These are phyloP conservation scores for Arabidopsis thaliana DNA, from an alignment of 345 rosid genomes.

Conservation along the genomic window DNA sequence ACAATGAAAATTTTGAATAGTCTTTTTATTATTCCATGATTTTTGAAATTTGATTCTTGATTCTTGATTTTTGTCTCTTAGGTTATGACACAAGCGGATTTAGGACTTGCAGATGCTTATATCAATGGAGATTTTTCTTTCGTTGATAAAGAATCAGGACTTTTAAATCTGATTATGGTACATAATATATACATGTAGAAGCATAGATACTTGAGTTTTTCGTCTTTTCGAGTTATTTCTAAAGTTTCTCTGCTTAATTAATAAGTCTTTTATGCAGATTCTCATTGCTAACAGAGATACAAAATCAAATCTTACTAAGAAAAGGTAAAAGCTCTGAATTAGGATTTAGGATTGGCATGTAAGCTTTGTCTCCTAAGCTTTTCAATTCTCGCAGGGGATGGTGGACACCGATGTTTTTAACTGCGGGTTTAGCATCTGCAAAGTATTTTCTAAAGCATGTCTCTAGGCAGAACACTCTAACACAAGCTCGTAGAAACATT, in stretches of 20 bases:
- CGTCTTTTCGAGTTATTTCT: background rate
- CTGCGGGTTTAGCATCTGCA: slow-evolving; percentile 79
- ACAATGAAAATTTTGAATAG: background rate
- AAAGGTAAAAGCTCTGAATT: slow-evolving; percentile 53
- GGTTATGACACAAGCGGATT: slow-evolving; percentile 93
- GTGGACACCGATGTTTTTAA: slow-evolving; percentile 89
- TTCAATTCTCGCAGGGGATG: slow-evolving; percentile 64
- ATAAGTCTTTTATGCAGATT: slow-evolving; percentile 48
- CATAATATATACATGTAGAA: slow-evolving; percentile 30
- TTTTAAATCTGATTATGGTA: slow-evolving; percentile 76
- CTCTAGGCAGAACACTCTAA: slow-evolving; percentile 74
- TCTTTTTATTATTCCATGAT: background rate
- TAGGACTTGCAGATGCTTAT: slow-evolving; percentile 91
- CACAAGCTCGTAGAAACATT: slow-evolving; percentile 92
- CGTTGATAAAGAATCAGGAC: slow-evolving; percentile 77
- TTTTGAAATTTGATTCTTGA: background rate
- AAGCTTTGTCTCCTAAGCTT: background rate
- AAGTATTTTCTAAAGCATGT: slow-evolving; percentile 78
- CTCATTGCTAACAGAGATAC: slow-evolving; percentile 78
- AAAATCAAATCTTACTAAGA: slow-evolving; percentile 54
- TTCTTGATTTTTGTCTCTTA: slow-evolving; percentile 12
- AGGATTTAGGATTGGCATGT: background rate
- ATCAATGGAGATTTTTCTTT: slow-evolving; percentile 83
- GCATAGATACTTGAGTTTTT: background rate
- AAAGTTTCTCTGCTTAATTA: background rate